Base-by-base conservation (phyloP, 228 moss, liverwort and hornwort species). In the Sphagnum fallax region DNA sequence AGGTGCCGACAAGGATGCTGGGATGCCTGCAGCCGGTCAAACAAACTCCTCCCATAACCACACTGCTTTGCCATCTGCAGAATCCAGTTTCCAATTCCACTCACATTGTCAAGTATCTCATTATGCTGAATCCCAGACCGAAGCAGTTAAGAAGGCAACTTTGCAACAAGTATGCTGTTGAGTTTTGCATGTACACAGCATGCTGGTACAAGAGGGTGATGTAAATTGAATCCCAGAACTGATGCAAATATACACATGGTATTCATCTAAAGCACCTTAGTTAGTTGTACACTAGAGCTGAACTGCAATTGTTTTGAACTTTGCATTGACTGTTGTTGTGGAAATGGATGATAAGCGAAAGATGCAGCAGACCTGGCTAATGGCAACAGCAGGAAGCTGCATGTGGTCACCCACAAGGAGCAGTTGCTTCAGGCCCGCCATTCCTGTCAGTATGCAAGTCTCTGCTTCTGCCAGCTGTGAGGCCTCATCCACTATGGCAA, bases 31-130 rank as follows among this genome's bases (percentile, higher is more conserved):
- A 98, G 83, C 79, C 98, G 85, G 81, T 91, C 90, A 75, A 98
- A 98, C 55, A 98, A 82, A 78, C 98, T 93, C 16, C 92, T 84
- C 62, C 83, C 87, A 74, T 93, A 93, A 8, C 84, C 89, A 69
- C 80, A 58, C 47, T 87, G 79, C 74, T 77, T 89, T 32, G 92
- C 91, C 73, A 91, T 73, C 98, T 98, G 95, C 73, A 71, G 10
- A 32, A 32, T 32, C 32, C 32, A 61, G 10, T 10, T 13, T 53
- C 53, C 67, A 67, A 10, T 10, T 6, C 55, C 55, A 8, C 55
- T 8, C 55, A 55, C 55, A 4, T 1, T 55, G 55, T 55, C 55
- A 55, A 12, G 12, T 8, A 55, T 55, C 9, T 55, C 55, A 8
- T 55, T 12, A 55, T 8, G 1, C 8, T 55, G 55, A 12, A 55